Percentiles rank a stretch among this genome's conserved stretches.
Conservation (phyloP, 768 basidiomycete species). For the Termitomyces sp. region DNA sequence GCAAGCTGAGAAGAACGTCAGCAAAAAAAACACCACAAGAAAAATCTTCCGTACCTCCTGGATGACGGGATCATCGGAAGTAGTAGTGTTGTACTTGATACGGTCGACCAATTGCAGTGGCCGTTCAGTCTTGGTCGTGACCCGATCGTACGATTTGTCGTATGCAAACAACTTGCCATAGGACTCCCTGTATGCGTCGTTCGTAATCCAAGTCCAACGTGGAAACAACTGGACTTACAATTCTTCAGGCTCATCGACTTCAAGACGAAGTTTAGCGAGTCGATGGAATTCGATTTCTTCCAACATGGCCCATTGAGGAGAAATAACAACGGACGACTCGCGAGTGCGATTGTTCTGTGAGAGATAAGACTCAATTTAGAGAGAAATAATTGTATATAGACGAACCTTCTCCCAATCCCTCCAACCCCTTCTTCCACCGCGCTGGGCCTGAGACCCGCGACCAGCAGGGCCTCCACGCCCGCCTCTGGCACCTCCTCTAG, state of each 20-base stretch:
- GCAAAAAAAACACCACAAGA: constrained; percentile 2
- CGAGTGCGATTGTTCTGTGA: constrained; percentile 74
- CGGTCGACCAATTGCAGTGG: constrained; percentile 91
- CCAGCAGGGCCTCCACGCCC: constrained; percentile 44
- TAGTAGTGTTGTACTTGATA: constrained; percentile 96
- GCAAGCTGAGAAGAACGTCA: constrained; percentile 53
- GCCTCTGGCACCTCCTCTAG: constrained; percentile 44
- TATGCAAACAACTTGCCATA: constrained; percentile 92
- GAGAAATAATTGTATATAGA: neutral
- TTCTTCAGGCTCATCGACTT: constrained; percentile 89
- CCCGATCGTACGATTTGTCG: constrained; percentile 92
- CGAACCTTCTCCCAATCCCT: constrained; percentile 93
- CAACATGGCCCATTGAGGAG: constrained; percentile 88
- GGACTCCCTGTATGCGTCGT: constrained; percentile 49
- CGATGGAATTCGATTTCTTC: constrained; percentile 98
- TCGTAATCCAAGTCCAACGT: constrained; percentile 4
- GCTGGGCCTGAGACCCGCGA: constrained; percentile 38
- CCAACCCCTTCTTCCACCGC: constrained; percentile 75
- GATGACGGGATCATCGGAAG: constrained; percentile 96
- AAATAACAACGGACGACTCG: constrained; percentile 92
- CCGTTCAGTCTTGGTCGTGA: constrained; percentile 90
- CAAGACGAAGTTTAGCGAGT: constrained; percentile 86
- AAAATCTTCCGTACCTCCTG: constrained; percentile 58
- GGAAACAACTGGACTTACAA: constrained; percentile 52
- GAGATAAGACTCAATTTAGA: constrained; percentile 2